phyloP scores from a whole-genome alignment of 2,329 filamentous ascomycete species.

The Colletotrichum spinosum region DNA sequence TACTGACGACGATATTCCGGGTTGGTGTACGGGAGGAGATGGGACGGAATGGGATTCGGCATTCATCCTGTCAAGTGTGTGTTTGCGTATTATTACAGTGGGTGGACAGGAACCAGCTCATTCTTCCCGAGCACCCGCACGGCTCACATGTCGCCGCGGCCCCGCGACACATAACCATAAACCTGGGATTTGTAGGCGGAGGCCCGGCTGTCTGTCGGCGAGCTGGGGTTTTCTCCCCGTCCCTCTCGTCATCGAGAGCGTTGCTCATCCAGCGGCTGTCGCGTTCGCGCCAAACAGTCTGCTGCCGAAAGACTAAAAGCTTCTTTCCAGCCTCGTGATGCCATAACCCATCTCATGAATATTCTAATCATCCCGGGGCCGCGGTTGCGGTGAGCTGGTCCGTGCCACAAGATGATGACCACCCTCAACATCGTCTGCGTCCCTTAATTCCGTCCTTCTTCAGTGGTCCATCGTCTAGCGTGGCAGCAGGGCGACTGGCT shows the following conservation, averaged over 20 bases:
- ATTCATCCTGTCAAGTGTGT: background rate
- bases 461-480: no score
- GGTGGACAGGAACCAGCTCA: background rate
- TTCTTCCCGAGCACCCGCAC: conserved; percentile 24
- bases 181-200: background rate
- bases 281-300: conserved; percentile 16
- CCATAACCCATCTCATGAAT: no score
- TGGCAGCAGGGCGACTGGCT: no score
- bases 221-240: background rate
- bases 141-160: conserved; percentile 26
- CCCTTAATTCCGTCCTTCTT: background rate
- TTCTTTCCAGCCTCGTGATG: background rate
- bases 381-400: conserved; percentile 14
- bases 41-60: conserved; percentile 11
- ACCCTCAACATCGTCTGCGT: background rate
- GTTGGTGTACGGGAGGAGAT: conserved; percentile 14
- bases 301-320: conserved; percentile 17
- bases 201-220: conserved; percentile 11
- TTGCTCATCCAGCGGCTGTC: conserved; percentile 13
- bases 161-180: background rate
- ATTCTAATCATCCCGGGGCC: conserved; percentile 10
- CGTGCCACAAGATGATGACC: conserved; percentile 2
- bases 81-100: background rate
- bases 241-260: background rate
- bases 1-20: conserved; percentile 14